A percentile compares a stretch with the other conserved stretches of the same genome.
phyloP scores from a whole-genome alignment of 1,284 basidiomycete genomes.

The Abortiporus biennis region DNA sequence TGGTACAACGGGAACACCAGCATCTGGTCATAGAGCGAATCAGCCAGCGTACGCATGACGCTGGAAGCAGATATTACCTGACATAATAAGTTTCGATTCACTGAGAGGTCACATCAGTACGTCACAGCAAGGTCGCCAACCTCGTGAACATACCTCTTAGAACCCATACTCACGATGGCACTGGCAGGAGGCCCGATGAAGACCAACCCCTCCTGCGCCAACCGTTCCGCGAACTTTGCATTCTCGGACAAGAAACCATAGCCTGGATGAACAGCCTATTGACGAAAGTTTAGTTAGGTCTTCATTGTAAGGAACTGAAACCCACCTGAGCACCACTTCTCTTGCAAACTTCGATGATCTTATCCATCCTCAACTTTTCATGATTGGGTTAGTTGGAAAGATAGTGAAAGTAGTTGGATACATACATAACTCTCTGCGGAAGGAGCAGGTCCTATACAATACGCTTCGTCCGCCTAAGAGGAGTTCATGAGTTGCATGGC shows the following conservation, averaged over 20 bases:
- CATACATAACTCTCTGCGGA: constrained; percentile 86
- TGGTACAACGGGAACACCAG: constrained; percentile 90
- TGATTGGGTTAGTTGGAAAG: too few species aligned
- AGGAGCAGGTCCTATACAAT: constrained; percentile 87
- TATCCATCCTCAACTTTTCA: constrained; percentile 76
- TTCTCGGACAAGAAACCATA: constrained; percentile 93
- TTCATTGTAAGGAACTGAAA: not conserved
- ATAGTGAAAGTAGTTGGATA: too few species aligned
- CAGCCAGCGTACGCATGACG: constrained; percentile 2
- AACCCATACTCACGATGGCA: constrained; percentile 93
- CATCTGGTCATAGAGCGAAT: constrained; percentile 37
- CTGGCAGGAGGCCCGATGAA: constrained; percentile 95
- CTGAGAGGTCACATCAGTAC: constrained; percentile 27
- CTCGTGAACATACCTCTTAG: constrained; percentile 57
- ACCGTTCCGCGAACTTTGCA: constrained; percentile 79
- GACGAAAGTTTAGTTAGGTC: not conserved
- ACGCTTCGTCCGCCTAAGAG: constrained; percentile 97
- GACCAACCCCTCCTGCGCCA: constrained; percentile 85
- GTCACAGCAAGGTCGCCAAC: not conserved
- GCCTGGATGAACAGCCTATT: constrained; percentile 78
- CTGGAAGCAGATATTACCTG: too few species aligned
- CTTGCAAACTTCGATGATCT: constrained; percentile 79
- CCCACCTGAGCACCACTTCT: constrained; percentile 79
- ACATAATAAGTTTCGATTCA: constrained; percentile 90
- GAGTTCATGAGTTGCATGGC: too few species aligned